Percentiles rank a stretch among this genome's conserved stretches.
These are phyloP conservation scores for Tetrahymena thermophila DNA, from an alignment of 73 alveolate genomes.

Conservation along the genomic window DNA sequence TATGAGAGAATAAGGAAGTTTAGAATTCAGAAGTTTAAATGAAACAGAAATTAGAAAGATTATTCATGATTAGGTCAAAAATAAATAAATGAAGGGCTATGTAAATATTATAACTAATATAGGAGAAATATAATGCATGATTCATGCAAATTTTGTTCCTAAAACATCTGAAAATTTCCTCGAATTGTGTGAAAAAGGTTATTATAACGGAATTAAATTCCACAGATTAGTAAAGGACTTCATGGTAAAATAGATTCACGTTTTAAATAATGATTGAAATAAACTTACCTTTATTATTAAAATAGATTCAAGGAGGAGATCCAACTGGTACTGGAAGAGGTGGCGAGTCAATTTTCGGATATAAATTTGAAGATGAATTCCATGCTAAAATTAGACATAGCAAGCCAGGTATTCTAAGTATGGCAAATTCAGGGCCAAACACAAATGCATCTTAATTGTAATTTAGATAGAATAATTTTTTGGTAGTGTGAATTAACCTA, in stretches of 20 bases:
- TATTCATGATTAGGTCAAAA: constrained; percentile 50
- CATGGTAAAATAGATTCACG: neutral
- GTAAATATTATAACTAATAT: constrained; percentile 52
- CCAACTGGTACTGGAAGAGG: constrained; percentile 85
- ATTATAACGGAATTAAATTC: constrained; percentile 62
- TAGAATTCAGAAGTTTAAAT: constrained; percentile 34
- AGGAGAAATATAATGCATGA: constrained; percentile 51
- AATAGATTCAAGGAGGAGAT: constrained; percentile 88
- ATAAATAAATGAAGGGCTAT: constrained; percentile 52
- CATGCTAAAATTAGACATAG: constrained; percentile 52
- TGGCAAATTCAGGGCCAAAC: constrained; percentile 87
- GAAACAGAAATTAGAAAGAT: constrained; percentile 59
- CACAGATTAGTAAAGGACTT: constrained; percentile 68
- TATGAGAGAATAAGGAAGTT: constrained; percentile 18
- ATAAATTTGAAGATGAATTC: constrained; percentile 59
- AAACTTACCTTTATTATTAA: neutral
- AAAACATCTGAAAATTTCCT: constrained; percentile 79
- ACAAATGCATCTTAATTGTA: constrained; percentile 87
- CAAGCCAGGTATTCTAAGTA: constrained; percentile 60
- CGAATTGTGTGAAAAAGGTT: constrained; percentile 72
- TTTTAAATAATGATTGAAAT: neutral
- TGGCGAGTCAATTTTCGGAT: constrained; percentile 72
- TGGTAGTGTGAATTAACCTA: neutral
- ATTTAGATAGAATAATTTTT: constrained; percentile 8
- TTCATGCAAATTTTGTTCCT: constrained; percentile 65